Percentiles rank a stretch among this genome's conserved stretches.
phyloP scores from a whole-genome alignment of 129 eudicot genomes.

The Artemisia annua region DNA sequence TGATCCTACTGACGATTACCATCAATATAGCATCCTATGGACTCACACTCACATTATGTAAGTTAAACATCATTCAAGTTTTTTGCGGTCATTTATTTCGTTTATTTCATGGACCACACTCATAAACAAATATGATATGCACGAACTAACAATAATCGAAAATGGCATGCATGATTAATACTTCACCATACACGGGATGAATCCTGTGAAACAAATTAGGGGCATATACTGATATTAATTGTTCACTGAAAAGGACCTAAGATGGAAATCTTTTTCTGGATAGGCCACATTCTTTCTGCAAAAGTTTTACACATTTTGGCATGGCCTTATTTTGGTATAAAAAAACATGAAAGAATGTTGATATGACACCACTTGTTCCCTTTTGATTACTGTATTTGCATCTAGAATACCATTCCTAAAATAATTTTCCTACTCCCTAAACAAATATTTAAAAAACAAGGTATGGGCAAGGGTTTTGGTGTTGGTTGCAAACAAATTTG shows the following conservation, averaged over 20 bases:
- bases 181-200: background rate
- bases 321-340: slow-evolving; percentile 26
- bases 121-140: no score
- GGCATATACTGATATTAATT: background rate
- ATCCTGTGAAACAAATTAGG: background rate
- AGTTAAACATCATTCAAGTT: slow-evolving; percentile 18
- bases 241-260: slow-evolving; percentile 21
- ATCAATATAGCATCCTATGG: slow-evolving; percentile 88
- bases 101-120: slow-evolving; percentile 12
- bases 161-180: background rate
- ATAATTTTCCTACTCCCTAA: background rate
- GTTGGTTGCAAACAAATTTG: background rate
- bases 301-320: slow-evolving; percentile 32
- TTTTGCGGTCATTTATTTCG: background rate
- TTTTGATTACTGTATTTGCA: background rate
- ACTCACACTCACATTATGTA: slow-evolving; percentile 78
- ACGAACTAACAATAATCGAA: background rate
- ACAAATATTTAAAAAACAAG: background rate
- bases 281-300: slow-evolving; percentile 35
- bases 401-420: background rate
- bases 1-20: slow-evolving; percentile 88
- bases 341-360: slow-evolving; percentile 16
- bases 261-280: slow-evolving; percentile 18
- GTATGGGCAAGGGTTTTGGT: background rate
- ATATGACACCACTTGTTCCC: slow-evolving; percentile 19